Evolutionary conservation across 371 early-diverging fungal species (phyloP).

Genomic region (Mucor lusitanicus): DNA sequence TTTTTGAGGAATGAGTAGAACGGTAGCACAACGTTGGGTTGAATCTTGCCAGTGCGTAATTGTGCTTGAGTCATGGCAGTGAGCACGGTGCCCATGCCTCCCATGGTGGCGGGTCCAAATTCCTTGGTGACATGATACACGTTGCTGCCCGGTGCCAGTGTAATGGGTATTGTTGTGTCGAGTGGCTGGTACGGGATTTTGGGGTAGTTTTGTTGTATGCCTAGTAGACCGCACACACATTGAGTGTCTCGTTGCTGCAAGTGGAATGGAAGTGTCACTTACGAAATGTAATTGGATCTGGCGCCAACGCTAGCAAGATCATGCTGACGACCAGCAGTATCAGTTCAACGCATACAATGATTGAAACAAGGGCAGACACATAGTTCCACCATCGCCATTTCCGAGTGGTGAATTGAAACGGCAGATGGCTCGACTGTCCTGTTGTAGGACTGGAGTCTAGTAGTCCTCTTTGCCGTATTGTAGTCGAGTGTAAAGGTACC

Average conservation of each 20-base stretch:
- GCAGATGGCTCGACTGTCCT: not conserved
- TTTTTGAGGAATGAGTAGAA: slow-evolving; percentile 56
- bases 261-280: not conserved
- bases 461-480: slow-evolving; percentile 6
- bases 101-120: slow-evolving; percentile 65
- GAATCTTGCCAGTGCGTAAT: slow-evolving; percentile 44
- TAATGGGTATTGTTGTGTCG: slow-evolving; percentile 33
- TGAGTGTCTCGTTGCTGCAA: not conserved
- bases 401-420: slow-evolving; percentile 1
- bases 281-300: slow-evolving; percentile 19
- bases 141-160: slow-evolving; percentile 9
- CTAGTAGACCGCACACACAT: not conserved
- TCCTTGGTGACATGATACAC: slow-evolving; percentile 72
- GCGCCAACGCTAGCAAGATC: not conserved
- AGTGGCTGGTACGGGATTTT: slow-evolving; percentile 52
- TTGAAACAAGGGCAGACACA: not conserved
- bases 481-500: not conserved
- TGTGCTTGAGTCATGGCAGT: slow-evolving; percentile 63
- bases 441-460: not conserved
- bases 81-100: slow-evolving; percentile 61
- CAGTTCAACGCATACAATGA: slow-evolving; percentile 5
- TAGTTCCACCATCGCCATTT: slow-evolving; percentile 26
- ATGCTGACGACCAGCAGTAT: slow-evolving; percentile 6
- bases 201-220: slow-evolving; percentile 29
- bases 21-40: slow-evolving; percentile 61